Evolutionary conservation across 2,329 filamentous ascomycete genomes (phyloP).

Genomic region (Drechslerella coelobrocha): DNA sequence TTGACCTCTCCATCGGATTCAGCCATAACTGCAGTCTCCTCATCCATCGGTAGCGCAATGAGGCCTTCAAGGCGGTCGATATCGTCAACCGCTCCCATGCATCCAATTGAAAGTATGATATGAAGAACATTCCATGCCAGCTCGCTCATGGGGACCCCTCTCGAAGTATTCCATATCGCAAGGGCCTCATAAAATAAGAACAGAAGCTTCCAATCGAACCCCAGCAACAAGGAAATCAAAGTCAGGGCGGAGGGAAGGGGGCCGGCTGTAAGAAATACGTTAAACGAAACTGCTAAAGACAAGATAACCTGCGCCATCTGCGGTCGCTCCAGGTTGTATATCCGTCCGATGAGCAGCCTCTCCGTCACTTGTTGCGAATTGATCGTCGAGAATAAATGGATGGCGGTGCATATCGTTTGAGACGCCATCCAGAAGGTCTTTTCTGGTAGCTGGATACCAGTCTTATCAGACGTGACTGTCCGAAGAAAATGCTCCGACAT

Average conservation of each 20-base stretch:
- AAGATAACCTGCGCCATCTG: conserved; percentile 33
- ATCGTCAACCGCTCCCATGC: conserved; percentile 17
- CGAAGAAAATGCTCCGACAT: conserved; percentile 41
- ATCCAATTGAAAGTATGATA: conserved; percentile 12
- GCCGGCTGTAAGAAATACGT: conserved; percentile 19
- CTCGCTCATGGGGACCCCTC: conserved; percentile 14
- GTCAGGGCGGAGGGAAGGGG: conserved; percentile 15
- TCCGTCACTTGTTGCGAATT: conserved; percentile 1
- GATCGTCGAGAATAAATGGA: conserved; percentile 21
- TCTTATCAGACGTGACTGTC: conserved; percentile 16
- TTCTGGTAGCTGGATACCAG: conserved; percentile 17
- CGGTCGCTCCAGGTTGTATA: conserved; percentile 26
- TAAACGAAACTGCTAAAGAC: conserved; percentile 22
- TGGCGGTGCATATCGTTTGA: conserved; percentile 28
- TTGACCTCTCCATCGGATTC: background rate
- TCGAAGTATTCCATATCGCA: conserved; percentile 25
- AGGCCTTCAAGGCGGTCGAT: conserved; percentile 31
- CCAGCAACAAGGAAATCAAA: conserved; percentile 7
- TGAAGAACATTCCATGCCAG: conserved; percentile 32
- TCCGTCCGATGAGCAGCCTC: conserved; percentile 27
- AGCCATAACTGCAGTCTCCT: conserved; percentile 11
- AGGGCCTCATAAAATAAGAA: conserved; percentile 20
- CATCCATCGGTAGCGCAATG: conserved; percentile 21
- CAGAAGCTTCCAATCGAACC: conserved; percentile 35
- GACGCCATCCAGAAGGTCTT: conserved; percentile 48